phyloP scores from a whole-genome alignment of 1,139 yeast genomes.

The Geotrichum aggregatum region DNA sequence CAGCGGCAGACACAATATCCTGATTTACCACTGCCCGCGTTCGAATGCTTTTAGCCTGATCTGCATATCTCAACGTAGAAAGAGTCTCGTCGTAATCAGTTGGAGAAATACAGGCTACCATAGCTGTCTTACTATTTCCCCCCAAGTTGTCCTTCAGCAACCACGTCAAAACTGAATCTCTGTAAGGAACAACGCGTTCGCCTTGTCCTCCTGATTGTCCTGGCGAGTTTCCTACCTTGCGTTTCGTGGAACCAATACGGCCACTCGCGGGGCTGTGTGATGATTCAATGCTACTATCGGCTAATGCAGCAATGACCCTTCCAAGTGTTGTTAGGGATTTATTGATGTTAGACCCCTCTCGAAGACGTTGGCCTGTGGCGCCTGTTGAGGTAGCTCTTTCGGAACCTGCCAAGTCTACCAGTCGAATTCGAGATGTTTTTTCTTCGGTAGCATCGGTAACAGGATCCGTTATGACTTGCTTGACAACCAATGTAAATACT shows the following conservation, averaged over 20 bases:
- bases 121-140: constrained; percentile 70
- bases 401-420: constrained; percentile 81
- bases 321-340: constrained; percentile 73
- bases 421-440: constrained; percentile 58
- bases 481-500: constrained; percentile 57
- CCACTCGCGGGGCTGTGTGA: constrained; percentile 1
- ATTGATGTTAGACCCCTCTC: constrained; percentile 73
- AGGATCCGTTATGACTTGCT: constrained; percentile 50
- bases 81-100: constrained; percentile 69
- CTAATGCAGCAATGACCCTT: constrained; percentile 61
- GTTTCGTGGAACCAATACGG: not conserved
- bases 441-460: constrained; percentile 50
- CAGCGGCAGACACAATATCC: constrained; percentile 42
- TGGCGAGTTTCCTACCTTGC: constrained; percentile 24
- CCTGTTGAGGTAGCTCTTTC: constrained; percentile 65
- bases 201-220: constrained; percentile 16
- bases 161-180: constrained; percentile 73
- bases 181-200: constrained; percentile 54
- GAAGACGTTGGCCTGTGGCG: constrained; percentile 58
- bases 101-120: constrained; percentile 75
- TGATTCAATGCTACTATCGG: constrained; percentile 38
- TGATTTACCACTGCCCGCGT: constrained; percentile 55
- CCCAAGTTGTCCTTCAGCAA: constrained; percentile 66
- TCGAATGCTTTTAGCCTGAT: constrained; percentile 64
- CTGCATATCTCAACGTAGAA: constrained; percentile 72